Base-by-base conservation (phyloP, 768 basidiomycete species). In the Butyriboletus loyo region DNA sequence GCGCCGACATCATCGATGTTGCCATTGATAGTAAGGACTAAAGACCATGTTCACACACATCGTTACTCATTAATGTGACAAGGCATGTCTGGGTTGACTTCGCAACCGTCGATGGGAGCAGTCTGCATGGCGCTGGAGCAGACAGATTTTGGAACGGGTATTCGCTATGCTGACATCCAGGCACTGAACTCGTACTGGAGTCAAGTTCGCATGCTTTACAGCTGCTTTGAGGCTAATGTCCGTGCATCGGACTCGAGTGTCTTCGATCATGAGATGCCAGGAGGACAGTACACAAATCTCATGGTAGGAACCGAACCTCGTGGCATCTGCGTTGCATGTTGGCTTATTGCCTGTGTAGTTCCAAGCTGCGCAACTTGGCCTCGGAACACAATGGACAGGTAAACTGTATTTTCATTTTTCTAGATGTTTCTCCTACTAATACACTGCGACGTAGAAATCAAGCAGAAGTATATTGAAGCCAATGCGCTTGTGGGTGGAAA, bases 191-290 rank as follows among this genome's bases (percentile, higher is more conserved):
- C 86, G 51, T 99, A 99, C 75, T 99, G 97, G 97, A 92, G 87
- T 50, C 94, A 98, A 77, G 89, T 98, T 69, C 89, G 97, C 67
- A 76, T 90, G 74, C 82, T 98, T 42, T 99, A 99, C 76, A 72
- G 81, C 67, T 97, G 94, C 77, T 99, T 99, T 77, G 97, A 98
- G 71, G 97, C 97, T 50, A 97, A 97, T 66, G 94, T 98, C 61
- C 85, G 93, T 48, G 92, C 94, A 24, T 95, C 93, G 47, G 97
- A 98, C 69, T 97, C 95, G 43, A 93, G 92, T 73, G 95, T 98
- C 48, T 99, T 98, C 70, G 94, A 94, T 66, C 96, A 98, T 73
- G 95, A 97, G 74, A 98, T 99, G 97, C 96, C 96, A 49, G 97
- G 95, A 68, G 96, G 95, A 40, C 92, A 93, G 69, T 93, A 92